These are phyloP conservation scores for Rhodotorula diobovata DNA, from an alignment of 768 basidiomycete genomes.

Conservation along the genomic window DNA sequence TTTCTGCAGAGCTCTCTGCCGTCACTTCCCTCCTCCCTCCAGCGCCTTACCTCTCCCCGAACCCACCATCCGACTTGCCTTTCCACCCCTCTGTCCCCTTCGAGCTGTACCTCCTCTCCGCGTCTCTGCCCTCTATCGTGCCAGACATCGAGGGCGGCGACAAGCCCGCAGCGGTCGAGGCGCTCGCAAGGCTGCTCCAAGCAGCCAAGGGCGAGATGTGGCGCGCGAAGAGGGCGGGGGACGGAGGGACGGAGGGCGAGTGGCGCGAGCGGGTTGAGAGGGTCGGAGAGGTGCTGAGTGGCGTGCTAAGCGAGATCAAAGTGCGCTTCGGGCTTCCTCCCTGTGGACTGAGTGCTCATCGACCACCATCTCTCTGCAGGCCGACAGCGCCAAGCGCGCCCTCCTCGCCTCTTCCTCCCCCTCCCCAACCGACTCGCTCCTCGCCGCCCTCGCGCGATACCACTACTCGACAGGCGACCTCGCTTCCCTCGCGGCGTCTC, in stretches of 20 bases:
- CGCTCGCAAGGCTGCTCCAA: background rate
- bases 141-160: background rate
- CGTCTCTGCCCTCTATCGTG: background rate
- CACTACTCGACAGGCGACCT: slow-evolving; percentile 13
- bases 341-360: too few species aligned
- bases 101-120: slow-evolving; percentile 13
- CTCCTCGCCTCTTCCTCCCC: background rate
- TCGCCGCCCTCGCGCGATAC: background rate
- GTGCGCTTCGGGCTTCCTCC: background rate
- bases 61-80: background rate
- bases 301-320: background rate
- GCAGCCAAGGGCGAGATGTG: slow-evolving; percentile 6
- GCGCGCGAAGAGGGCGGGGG: background rate
- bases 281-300: background rate
- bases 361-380: background rate
- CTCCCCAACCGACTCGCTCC: background rate
- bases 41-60: background rate
- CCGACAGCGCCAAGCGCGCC: background rate
- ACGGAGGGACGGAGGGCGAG: background rate
- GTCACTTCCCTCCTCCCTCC: slow-evolving; percentile 15
- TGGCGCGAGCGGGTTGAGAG: slow-evolving; percentile 2
- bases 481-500: background rate
- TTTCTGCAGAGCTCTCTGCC: background rate
- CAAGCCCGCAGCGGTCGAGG: background rate
- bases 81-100: slow-evolving; percentile 23